Base-by-base conservation (phyloP, 768 basidiomycete genomes). In the Sutorius australiensis region DNA sequence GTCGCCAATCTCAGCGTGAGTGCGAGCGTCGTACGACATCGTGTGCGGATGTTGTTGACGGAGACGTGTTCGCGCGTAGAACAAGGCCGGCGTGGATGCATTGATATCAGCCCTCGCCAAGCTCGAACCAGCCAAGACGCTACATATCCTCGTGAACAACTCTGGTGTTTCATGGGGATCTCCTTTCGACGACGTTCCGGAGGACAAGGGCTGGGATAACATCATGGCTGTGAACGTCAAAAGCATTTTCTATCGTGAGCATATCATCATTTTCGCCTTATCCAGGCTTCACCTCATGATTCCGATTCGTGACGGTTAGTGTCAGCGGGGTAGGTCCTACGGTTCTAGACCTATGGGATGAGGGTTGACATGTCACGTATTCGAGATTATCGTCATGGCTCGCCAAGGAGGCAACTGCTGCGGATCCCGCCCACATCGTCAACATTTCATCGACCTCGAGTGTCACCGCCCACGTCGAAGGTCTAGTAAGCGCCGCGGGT, bases 131-230 rank as follows among this genome's bases (percentile, higher is more conserved):
- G 52, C 63, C 32, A 69, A 66, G 54, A 89, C 85, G 57, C 75
- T 95, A 0, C 87, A 94, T 60, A 84, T 93, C 47, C 80, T 94
- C 6, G 80, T 93, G 40, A 92, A 91, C 69, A 92, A 92, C 69
- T 86, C 86, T 9, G 91, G 90, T 7, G 82, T 81, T 27, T 78
- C 86, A 16, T 92, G 89, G 90, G 89, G 87, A 16, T 82, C 84
- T 8, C 76, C 82, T 0, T 89, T 77, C 65, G 73, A 80, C 10
- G 76, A 84, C 58, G 81, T 88, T 56, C 89, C 89, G 0, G 90
- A 92, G 68, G 82, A 82, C 59, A 84, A 83, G 58, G 91, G 92
- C 1, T 93, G 92, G 92, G 90, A 93, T 58, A 84, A 86, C 33
- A 75, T 93, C 36, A 80, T 92, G 66, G 80, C 81, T 19, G 81